Percentiles rank a stretch among this genome's conserved stretches.
Conservation (phyloP, 1,284 basidiomycete genomes). For the Malassezia japonica region DNA sequence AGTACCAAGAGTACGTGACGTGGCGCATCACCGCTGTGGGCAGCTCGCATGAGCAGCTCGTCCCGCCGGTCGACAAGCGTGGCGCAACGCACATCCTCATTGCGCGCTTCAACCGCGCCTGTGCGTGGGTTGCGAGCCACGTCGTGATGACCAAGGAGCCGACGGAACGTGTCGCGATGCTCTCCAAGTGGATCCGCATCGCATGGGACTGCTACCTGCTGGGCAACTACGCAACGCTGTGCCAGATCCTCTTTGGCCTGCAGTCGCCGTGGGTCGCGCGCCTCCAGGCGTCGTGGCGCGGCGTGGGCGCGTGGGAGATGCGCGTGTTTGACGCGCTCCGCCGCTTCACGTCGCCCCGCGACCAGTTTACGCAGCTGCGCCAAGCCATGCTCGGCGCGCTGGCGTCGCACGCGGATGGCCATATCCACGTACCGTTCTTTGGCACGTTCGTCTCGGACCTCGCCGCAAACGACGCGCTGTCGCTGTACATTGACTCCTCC, state of each 20-base stretch:
- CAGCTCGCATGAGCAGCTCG: not conserved
- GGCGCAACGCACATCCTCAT: constrained; percentile 55
- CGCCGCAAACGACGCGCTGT: constrained; percentile 30
- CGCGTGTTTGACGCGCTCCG: constrained; percentile 68
- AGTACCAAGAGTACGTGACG: constrained; percentile 16
- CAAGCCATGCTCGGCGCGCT: constrained; percentile 31
- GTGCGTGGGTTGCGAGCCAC: constrained; percentile 72
- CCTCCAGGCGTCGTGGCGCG: constrained; percentile 61
- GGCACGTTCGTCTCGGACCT: constrained; percentile 42
- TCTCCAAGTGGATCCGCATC: constrained; percentile 72
- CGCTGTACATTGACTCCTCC: constrained; percentile 34
- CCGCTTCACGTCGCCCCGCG: constrained; percentile 58
- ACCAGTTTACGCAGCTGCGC: constrained; percentile 61
- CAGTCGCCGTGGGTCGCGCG: constrained; percentile 64
- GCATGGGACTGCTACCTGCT: constrained; percentile 79
- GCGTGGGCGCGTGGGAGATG: constrained; percentile 63
- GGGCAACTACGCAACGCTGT: constrained; percentile 69
- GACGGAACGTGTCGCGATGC: constrained; percentile 59
- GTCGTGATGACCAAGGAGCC: constrained; percentile 51
- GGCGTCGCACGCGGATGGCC: constrained; percentile 8
- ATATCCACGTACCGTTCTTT: constrained; percentile 33
- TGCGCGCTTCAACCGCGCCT: constrained; percentile 76
- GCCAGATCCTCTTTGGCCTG: constrained; percentile 71
- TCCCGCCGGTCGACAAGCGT: not conserved
- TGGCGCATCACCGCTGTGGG: constrained; percentile 5